Base-by-base conservation (phyloP, 495 filamentous ascomycete species). In the Xylaria intraflava region DNA sequence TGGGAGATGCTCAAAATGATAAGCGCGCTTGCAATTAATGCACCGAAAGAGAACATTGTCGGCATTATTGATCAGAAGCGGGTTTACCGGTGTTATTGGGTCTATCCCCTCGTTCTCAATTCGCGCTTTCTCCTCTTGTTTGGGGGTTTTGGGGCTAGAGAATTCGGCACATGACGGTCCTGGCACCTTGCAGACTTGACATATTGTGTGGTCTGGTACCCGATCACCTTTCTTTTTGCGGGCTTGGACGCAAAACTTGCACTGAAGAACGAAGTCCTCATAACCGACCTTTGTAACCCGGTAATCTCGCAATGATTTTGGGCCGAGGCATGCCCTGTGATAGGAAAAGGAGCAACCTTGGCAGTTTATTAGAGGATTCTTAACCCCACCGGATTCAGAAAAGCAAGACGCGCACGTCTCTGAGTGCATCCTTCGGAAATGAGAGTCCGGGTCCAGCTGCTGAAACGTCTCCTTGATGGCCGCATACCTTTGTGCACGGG, bases 321-420 rank as follows among this genome's bases (percentile, higher is more conserved):
- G 66, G 17, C 90, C 89, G 12, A 99, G 74, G 63, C 94, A 99
- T 29, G 58, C 62, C 60, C 87, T 85, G 62, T 99, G 94, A 57
- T 88, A 95, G 0, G 86, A 75, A 20, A 80, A 76, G 3, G 83
- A 88, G 66, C 94, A 99, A 17, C 94, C 92, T 66, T 99, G 94
- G 59, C 94, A 99, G 59, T 78, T 86, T 3, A 97, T 74, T 19
- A 97, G 73, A 9, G 71, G 69, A 0, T 83, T 85, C 64, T 83
- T 85, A 8, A 77, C 81, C 27, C 69, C 60, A 5, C 71, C 65
- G 16, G 70, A 67, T 3, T 26, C 46, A 11, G 51, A 43, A 33
- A 33, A 33, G 67, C 94, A 99, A n/a, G 78, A 72, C 53, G 88
- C 84, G 66, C 94, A 99, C 5, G 61, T 62, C 16, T 78, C 68